phyloP scores from a whole-genome alignment of 1,284 basidiomycete species.

The Leccinum cinnamomeum region DNA sequence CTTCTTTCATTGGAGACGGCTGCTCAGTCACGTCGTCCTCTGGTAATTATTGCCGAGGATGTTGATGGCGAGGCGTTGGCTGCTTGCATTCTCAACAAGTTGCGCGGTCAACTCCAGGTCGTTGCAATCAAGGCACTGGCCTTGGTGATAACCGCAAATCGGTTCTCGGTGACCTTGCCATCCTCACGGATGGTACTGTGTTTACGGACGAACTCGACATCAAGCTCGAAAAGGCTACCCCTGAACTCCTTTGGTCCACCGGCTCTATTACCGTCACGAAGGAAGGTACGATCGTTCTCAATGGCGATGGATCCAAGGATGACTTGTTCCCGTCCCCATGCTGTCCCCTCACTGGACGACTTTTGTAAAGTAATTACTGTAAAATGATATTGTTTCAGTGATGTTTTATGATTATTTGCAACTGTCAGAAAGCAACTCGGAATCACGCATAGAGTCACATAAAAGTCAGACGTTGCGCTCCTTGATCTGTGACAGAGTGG shows the following conservation, averaged over 20 bases:
- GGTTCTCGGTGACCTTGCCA: constrained; percentile 95
- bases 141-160: constrained; percentile 99
- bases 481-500: too few species aligned
- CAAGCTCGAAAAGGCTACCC: constrained; percentile 91
- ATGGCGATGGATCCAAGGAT: constrained; percentile 88
- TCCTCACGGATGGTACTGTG: constrained; percentile 96
- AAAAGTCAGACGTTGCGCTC: too few species aligned
- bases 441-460: too few species aligned
- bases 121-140: constrained; percentile 93
- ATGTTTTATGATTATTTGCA: too few species aligned
- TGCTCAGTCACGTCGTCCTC: constrained; percentile 87
- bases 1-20: constrained; percentile 93
- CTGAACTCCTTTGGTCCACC: constrained; percentile 89
- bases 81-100: constrained; percentile 98
- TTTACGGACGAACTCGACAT: constrained; percentile 98
- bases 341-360: too few species aligned
- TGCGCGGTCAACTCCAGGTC: constrained; percentile 93
- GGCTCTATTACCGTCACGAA: constrained; percentile 96
- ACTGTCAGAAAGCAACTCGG: too few species aligned
- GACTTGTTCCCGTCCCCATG: constrained; percentile 8
- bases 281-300: constrained; percentile 97
- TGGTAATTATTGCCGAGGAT: constrained; percentile 97
- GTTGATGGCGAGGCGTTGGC: constrained; percentile 97
- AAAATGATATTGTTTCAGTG: too few species aligned
- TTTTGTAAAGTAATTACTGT: too few species aligned